These are phyloP conservation scores for Grosmannia clavigera DNA, from an alignment of 2,329 filamentous ascomycete species.

Conservation along the genomic window DNA sequence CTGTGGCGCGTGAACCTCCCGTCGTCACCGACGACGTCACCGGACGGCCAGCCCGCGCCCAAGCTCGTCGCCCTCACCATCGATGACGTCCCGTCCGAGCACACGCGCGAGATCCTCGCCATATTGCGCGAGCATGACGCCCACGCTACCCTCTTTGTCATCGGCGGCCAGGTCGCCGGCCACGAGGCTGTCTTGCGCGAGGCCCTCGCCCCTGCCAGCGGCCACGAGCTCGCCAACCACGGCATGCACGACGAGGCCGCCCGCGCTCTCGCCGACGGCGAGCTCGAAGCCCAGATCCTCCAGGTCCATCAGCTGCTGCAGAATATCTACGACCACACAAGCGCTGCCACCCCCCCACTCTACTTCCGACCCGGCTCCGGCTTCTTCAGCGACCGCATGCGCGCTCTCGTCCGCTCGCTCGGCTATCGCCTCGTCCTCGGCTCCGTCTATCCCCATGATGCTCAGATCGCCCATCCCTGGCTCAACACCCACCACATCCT, in stretches of 20 bases:
- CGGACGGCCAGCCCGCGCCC: slow-evolving; percentile 3
- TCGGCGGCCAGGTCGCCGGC: slow-evolving; percentile 60
- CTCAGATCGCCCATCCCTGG: slow-evolving; percentile 59
- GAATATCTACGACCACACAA: slow-evolving; percentile 40
- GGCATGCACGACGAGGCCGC: slow-evolving; percentile 80
- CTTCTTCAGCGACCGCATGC: slow-evolving; percentile 65
- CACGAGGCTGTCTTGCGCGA: slow-evolving; percentile 41
- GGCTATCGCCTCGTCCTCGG: slow-evolving; percentile 68
- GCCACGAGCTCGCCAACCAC: slow-evolving; percentile 73
- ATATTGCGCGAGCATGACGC: slow-evolving; percentile 54
- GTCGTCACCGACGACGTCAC: background rate
- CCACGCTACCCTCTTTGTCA: slow-evolving; percentile 78
- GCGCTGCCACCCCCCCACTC: slow-evolving; percentile 15
- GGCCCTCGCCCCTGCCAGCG: slow-evolving; percentile 45
- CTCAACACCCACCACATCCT: slow-evolving; percentile 70
- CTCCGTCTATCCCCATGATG: slow-evolving; percentile 79
- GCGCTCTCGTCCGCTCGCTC: slow-evolving; percentile 42
- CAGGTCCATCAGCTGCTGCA: slow-evolving; percentile 50
- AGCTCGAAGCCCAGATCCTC: slow-evolving; percentile 50
- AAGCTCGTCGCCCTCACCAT: slow-evolving; percentile 73
- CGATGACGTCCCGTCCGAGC: slow-evolving; percentile 68
- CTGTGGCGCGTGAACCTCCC: slow-evolving; percentile 53
- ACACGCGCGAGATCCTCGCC: slow-evolving; percentile 58
- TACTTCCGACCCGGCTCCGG: slow-evolving; percentile 80
- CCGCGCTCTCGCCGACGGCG: slow-evolving; percentile 41